These are phyloP conservation scores for Eucalyptus globulus DNA, from an alignment of 345 rosid species.

Conservation along the genomic window DNA sequence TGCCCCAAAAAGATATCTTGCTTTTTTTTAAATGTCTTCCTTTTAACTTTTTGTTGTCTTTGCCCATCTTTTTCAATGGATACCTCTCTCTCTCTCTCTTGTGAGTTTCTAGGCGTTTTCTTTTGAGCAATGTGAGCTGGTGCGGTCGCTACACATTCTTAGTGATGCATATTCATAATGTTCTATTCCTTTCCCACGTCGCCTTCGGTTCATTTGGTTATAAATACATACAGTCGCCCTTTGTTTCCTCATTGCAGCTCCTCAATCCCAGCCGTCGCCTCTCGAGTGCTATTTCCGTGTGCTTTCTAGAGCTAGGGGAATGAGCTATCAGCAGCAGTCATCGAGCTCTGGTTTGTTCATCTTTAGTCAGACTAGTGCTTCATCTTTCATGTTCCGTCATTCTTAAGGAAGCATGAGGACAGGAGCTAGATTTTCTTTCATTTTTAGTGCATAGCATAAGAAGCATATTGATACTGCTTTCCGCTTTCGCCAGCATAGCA, in stretches of 20 bases:
- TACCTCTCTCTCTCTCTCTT: background rate
- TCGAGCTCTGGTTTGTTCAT: slow-evolving; percentile 7
- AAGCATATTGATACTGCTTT: background rate
- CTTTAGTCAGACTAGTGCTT: background rate
- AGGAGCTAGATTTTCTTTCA: background rate
- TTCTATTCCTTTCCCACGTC: background rate
- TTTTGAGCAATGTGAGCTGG: background rate
- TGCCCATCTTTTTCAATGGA: background rate
- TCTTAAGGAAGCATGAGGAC: background rate
- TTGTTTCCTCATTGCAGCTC: slow-evolving; percentile 3
- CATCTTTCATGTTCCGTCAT: background rate
- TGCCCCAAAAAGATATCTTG: background rate
- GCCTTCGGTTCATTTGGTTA: background rate
- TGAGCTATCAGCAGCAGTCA: slow-evolving; percentile 6
- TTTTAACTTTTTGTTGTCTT: background rate
- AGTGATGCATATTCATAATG: slow-evolving; percentile 23
- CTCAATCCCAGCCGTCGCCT: background rate
- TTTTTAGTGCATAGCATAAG: background rate
- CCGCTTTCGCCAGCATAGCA: background rate
- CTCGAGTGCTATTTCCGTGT: background rate
- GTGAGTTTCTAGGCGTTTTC: background rate
- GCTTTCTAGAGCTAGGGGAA: background rate
- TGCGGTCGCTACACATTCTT: background rate
- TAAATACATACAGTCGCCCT: background rate
- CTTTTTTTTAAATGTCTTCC: background rate